Evolutionary conservation across 2,329 filamentous ascomycete species (phyloP).

Genomic region (Penicillium thymicola): DNA sequence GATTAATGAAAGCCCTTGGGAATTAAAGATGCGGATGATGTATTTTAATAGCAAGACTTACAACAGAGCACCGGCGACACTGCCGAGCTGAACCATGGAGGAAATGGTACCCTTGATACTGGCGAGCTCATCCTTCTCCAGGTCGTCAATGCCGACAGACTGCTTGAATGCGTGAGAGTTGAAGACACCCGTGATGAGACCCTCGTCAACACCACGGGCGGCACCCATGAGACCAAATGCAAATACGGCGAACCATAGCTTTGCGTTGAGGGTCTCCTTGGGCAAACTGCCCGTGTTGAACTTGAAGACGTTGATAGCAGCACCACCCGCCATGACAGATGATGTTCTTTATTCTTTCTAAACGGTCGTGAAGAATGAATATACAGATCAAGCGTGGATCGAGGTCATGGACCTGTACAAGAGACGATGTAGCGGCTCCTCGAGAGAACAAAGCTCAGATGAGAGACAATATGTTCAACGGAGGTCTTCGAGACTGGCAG

Average conservation of each 20-base stretch:
- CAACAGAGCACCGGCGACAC: conserved; percentile 57
- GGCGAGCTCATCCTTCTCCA: conserved; percentile 34
- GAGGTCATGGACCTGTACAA: not conserved
- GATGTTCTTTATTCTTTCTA: not conserved
- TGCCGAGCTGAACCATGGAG: conserved; percentile 73
- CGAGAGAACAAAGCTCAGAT: not conserved
- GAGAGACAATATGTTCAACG: not conserved
- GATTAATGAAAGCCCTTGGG: not conserved
- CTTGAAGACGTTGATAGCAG: conserved; percentile 33
- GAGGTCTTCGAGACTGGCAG: not conserved
- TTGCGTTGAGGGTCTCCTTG: conserved; percentile 67
- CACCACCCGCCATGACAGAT: conserved; percentile 36
- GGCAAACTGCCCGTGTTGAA: conserved; percentile 61
- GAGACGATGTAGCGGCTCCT: not conserved
- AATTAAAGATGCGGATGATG: not conserved
- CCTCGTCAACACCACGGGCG: conserved; percentile 69
- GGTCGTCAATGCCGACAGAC: conserved; percentile 39
- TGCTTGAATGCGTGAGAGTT: conserved; percentile 57
- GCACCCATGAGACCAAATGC: conserved; percentile 69
- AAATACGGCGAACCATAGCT: conserved; percentile 68
- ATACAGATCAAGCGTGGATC: conserved; percentile 7
- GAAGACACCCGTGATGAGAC: conserved; percentile 66
- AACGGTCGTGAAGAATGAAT: not conserved
- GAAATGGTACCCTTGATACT: conserved; percentile 69
- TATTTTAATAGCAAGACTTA: not conserved